Evolutionary conservation across 192 early-diverging fungal genomes (phyloP).

Genomic region (Jimgerdemannia flammicorona): DNA sequence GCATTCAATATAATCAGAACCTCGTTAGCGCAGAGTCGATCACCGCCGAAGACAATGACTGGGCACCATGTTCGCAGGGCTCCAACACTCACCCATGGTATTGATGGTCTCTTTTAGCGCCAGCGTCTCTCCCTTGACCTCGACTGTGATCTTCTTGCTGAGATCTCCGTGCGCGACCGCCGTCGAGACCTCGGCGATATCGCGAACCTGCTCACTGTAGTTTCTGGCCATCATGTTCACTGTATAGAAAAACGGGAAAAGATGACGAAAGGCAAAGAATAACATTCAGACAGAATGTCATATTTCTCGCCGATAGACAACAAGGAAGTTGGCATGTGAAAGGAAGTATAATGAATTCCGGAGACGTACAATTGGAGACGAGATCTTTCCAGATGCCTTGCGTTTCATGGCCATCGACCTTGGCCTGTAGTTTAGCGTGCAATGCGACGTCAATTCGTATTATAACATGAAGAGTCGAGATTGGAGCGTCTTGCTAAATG

Average conservation of each 20-base stretch:
- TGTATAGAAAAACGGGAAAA: background rate
- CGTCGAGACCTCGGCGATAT: conserved; percentile 59
- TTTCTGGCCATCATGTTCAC: conserved; percentile 61
- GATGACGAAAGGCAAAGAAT: background rate
- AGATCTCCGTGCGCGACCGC: conserved; percentile 53
- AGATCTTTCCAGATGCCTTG: conserved; percentile 56
- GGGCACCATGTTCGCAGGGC: background rate
- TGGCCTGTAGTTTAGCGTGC: conserved; percentile 11
- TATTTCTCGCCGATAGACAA: too few species aligned
- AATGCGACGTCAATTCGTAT: background rate
- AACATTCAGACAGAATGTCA: too few species aligned
- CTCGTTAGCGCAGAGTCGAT: conserved; percentile 6
- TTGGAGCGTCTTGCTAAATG: too few species aligned
- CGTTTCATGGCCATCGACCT: conserved; percentile 36
- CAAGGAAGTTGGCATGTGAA: background rate
- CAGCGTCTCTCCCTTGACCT: conserved; percentile 54
- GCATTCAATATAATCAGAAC: conserved; percentile 1
- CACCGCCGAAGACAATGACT: background rate
- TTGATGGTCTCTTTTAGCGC: conserved; percentile 54
- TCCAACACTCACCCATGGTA: conserved; percentile 39
- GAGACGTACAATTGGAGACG: conserved; percentile 51
- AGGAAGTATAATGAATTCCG: conserved; percentile 21
- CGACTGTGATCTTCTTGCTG: conserved; percentile 54
- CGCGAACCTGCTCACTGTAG: conserved; percentile 54
- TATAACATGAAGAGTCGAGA: too few species aligned